Conservation (phyloP, 2,329 filamentous ascomycete species). For the Colletotrichum sp. region DNA sequence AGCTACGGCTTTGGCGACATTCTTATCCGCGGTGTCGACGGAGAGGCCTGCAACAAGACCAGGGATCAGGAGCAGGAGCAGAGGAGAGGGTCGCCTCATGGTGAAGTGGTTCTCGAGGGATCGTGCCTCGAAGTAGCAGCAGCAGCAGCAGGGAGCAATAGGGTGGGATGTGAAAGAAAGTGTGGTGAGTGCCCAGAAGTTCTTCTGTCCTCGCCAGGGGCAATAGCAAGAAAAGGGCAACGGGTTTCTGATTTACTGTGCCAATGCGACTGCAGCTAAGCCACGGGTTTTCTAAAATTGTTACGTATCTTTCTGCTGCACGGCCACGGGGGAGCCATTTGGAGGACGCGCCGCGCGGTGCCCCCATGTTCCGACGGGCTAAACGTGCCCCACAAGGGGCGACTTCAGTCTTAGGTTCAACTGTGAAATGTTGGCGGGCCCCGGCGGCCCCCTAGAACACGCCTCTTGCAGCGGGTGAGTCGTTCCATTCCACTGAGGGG, state of each 20-base stretch:
- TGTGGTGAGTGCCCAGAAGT: neutral
- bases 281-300: conserved; percentile 12
- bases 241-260: conserved; percentile 11
- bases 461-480: neutral
- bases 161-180: neutral
- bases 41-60: conserved; percentile 51
- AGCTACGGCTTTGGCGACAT: conserved; percentile 27
- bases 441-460: neutral
- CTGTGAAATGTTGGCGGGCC: neutral
- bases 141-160: neutral
- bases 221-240: neutral
- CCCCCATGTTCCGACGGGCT: conserved; percentile 7
- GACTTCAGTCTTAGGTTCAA: neutral
- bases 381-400: conserved; percentile 2
- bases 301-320: conserved; percentile 21
- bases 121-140: neutral
- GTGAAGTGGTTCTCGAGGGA: conserved; percentile 26
- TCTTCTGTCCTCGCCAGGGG: conserved; percentile 9
- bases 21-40: conserved; percentile 28
- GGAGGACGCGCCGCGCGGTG: conserved; percentile 13
- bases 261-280: conserved; percentile 14
- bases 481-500: neutral
- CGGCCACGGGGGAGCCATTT: conserved; percentile 15
- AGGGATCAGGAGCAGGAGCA: conserved; percentile 67
- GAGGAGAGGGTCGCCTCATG: conserved; percentile 64